phyloP scores from a whole-genome alignment of 1,139 yeast genomes.

The Candida sojae region DNA sequence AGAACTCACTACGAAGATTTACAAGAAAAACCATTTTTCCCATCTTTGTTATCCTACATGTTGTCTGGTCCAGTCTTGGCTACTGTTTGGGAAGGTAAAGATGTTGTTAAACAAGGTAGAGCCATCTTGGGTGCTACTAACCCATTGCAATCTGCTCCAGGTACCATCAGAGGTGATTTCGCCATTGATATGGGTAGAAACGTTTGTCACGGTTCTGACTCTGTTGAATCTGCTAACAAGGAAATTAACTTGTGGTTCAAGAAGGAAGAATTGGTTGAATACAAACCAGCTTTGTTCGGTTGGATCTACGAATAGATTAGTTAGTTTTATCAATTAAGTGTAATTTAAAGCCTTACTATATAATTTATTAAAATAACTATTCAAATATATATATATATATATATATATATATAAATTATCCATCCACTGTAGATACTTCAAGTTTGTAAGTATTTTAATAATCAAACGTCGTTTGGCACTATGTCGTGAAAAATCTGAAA shows the following conservation, averaged over 20 bases:
- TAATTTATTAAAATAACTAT: no score
- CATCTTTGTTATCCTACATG: conserved; percentile 94
- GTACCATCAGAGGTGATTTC: conserved; percentile 98
- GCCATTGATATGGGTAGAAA: conserved; percentile 98
- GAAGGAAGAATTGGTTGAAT: conserved; percentile 92
- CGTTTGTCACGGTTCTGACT: conserved; percentile 99
- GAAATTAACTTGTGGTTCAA: conserved; percentile 98
- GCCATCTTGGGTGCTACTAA: conserved; percentile 98
- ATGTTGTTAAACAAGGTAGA: conserved; percentile 98
- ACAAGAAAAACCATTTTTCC: conserved; percentile 96
- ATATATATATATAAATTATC: no score
- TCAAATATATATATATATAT: no score
- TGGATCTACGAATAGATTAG: conserved; percentile 88
- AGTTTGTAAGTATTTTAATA: no score
- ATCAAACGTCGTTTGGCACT: no score
- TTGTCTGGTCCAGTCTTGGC: conserved; percentile 98
- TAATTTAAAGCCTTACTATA: neutral
- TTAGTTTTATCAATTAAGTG: conserved; percentile 1
- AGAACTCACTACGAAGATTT: conserved; percentile 96
- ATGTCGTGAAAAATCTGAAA: neutral
- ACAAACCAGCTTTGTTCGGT: conserved; percentile 79
- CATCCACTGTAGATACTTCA: no score
- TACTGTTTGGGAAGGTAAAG: conserved; percentile 99
- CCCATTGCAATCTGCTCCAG: conserved; percentile 97
- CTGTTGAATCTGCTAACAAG: conserved; percentile 95